Percentiles rank a stretch among this genome's conserved stretches.
Evolutionary conservation across 768 basidiomycete species (phyloP).

Genomic region (Tylopilus sp.): DNA sequence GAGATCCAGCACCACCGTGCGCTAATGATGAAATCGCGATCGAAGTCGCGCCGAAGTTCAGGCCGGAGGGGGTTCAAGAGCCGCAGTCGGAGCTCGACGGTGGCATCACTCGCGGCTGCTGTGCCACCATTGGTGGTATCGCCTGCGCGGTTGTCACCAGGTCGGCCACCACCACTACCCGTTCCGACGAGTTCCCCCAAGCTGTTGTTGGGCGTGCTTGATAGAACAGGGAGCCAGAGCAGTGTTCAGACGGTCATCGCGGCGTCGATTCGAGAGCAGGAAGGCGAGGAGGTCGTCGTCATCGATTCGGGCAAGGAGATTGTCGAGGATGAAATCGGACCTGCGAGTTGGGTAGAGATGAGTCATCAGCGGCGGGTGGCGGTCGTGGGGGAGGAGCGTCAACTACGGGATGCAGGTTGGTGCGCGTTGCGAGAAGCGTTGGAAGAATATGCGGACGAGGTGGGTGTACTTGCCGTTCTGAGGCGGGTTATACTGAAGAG

Average conservation of each 20-base stretch:
- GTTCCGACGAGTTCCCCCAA: conserved; percentile 12
- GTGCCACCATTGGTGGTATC: conserved; percentile 6
- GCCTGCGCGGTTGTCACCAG: conserved; percentile 14
- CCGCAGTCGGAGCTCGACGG: conserved; percentile 63
- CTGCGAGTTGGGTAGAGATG: conserved; percentile 27
- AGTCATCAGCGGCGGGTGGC: conserved; percentile 15
- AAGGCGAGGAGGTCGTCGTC: conserved; percentile 15
- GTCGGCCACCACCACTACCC: not conserved
- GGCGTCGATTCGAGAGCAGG: conserved; percentile 41
- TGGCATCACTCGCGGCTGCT: conserved; percentile 51
- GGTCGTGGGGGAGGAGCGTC: conserved; percentile 47
- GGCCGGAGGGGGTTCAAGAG: conserved; percentile 25
- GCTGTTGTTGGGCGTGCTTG: conserved; percentile 21
- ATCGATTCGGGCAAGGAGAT: conserved; percentile 19
- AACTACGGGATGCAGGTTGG: conserved; percentile 55
- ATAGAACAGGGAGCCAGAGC: conserved; percentile 54
- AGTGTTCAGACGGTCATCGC: conserved; percentile 73
- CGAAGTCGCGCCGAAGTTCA: conserved; percentile 31
- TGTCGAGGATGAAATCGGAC: conserved; percentile 27
- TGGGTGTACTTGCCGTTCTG: conserved; percentile 22
- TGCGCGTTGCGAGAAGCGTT: conserved; percentile 49
- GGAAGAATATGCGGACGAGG: conserved; percentile 63
- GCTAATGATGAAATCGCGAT: conserved; percentile 13
- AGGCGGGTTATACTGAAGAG: not conserved
- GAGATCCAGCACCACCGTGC: not conserved